Evolutionary conservation across 805 yeast genomes (phyloP).

Genomic region (Ogataea philodendri): DNA sequence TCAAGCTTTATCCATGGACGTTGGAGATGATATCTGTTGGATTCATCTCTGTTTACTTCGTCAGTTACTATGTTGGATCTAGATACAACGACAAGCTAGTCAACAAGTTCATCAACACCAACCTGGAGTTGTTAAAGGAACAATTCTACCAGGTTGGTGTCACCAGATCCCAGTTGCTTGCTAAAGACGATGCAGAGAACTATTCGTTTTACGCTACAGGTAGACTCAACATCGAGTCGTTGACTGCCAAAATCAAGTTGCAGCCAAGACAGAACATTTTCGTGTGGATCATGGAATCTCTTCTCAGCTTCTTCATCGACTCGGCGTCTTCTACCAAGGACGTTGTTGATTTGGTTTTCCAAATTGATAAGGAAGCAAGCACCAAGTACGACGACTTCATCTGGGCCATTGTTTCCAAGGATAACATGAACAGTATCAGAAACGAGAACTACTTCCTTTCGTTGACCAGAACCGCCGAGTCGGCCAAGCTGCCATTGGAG

Average conservation of each 20-base stretch:
- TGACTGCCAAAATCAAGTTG: conserved; percentile 61
- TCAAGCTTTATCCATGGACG: conserved; percentile 68
- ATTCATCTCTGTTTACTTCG: conserved; percentile 47
- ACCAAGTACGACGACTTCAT: conserved; percentile 64
- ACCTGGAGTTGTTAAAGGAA: conserved; percentile 51
- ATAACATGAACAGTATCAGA: conserved; percentile 74
- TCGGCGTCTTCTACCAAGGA: conserved; percentile 56
- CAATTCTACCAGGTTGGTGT: conserved; percentile 83
- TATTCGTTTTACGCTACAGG: conserved; percentile 83
- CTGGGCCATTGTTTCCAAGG: conserved; percentile 81
- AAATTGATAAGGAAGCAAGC: conserved; percentile 44
- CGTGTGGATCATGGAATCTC: conserved; percentile 60
- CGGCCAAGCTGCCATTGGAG: conserved; percentile 63
- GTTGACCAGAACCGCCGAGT: conserved; percentile 78
- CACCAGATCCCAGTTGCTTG: conserved; percentile 41
- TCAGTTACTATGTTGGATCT: conserved; percentile 58
- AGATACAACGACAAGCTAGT: conserved; percentile 56
- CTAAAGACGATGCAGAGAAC: conserved; percentile 62
- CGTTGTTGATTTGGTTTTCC: conserved; percentile 58
- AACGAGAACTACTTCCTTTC: conserved; percentile 77
- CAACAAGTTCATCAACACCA: conserved; percentile 43
- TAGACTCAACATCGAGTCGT: conserved; percentile 67
- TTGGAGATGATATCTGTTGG: conserved; percentile 61
- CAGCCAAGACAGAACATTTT: conserved; percentile 79
- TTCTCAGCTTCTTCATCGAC: conserved; percentile 57